phyloP scores from a whole-genome alignment of 2,329 filamentous ascomycete genomes.

The Samsoniella hepiali region DNA sequence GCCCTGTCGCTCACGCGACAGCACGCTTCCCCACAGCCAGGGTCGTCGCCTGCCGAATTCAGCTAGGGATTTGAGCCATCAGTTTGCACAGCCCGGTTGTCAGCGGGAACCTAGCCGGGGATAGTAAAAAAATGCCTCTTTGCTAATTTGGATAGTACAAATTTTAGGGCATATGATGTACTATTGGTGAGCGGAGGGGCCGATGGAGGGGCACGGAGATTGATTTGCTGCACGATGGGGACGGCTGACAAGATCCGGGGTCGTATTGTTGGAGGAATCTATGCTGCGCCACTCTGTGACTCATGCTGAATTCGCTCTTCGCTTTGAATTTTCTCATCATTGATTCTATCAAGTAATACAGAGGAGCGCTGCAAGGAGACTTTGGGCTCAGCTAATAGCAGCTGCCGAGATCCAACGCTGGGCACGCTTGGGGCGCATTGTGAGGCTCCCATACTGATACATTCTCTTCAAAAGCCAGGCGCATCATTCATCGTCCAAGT shows the following conservation, averaged over 20 bases:
- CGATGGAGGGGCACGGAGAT: neutral
- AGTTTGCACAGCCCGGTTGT: slow-evolving; percentile 6
- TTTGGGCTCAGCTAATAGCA: too few relatives aligned
- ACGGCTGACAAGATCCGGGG: slow-evolving; percentile 6
- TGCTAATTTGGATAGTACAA: neutral
- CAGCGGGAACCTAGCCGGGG: neutral
- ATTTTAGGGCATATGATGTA: neutral
- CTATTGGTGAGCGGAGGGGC: neutral
- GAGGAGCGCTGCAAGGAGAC: too few relatives aligned
- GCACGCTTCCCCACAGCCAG: slow-evolving; percentile 3
- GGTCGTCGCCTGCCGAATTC: slow-evolving; percentile 12
- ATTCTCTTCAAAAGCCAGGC: too few relatives aligned
- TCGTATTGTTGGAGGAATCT: neutral
- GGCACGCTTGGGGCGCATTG: too few relatives aligned
- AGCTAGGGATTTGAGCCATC: neutral
- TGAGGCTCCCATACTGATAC: too few relatives aligned
- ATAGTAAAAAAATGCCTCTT: neutral
- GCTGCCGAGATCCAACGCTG: too few relatives aligned
- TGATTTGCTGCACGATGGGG: neutral
- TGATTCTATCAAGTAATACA: too few relatives aligned
- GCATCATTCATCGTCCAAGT: too few relatives aligned
- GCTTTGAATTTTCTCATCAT: too few relatives aligned
- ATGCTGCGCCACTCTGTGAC: neutral
- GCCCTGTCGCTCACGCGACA: slow-evolving; percentile 10
- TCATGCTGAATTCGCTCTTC: neutral